Evolutionary conservation across 108 stramenopile species (phyloP).

Genomic region (Poteriospumella lacustris): DNA sequence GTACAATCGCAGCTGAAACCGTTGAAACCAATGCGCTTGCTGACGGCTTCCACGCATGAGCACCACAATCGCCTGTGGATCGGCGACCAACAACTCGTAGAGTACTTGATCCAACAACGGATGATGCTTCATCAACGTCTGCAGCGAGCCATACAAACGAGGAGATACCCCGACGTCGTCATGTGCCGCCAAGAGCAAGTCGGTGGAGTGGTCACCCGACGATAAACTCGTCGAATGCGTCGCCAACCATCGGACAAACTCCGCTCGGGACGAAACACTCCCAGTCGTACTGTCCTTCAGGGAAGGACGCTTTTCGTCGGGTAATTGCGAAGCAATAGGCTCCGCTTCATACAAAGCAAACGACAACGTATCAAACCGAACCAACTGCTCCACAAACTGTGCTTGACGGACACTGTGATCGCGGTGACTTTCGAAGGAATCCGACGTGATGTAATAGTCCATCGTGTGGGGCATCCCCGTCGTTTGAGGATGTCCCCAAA

Average conservation of each 20-base stretch:
- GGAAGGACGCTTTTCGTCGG: too few species aligned
- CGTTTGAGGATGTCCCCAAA: constrained; percentile 12
- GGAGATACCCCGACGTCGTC: too few species aligned
- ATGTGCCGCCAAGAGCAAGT: too few species aligned
- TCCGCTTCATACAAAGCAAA: neutral
- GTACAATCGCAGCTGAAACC: neutral
- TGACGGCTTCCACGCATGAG: neutral
- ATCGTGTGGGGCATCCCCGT: neutral
- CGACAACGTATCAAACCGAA: constrained; percentile 16
- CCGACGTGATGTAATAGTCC: constrained; percentile 23
- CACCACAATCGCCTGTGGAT: neutral
- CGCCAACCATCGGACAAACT: too few species aligned
- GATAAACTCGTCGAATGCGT: too few species aligned
- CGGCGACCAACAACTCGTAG: neutral
- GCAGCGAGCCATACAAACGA: constrained; percentile 10
- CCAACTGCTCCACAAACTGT: constrained; percentile 12
- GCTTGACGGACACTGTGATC: neutral
- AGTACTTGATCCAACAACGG: neutral
- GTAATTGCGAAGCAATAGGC: neutral
- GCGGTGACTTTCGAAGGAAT: neutral
- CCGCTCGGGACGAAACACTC: too few species aligned
- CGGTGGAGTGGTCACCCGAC: too few species aligned
- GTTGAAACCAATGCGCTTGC: neutral
- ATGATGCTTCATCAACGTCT: constrained; percentile 25
- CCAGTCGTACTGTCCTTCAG: too few species aligned